Conservation (phyloP, 176 grass and related monocot species). For the Musa acuminata region DNA sequence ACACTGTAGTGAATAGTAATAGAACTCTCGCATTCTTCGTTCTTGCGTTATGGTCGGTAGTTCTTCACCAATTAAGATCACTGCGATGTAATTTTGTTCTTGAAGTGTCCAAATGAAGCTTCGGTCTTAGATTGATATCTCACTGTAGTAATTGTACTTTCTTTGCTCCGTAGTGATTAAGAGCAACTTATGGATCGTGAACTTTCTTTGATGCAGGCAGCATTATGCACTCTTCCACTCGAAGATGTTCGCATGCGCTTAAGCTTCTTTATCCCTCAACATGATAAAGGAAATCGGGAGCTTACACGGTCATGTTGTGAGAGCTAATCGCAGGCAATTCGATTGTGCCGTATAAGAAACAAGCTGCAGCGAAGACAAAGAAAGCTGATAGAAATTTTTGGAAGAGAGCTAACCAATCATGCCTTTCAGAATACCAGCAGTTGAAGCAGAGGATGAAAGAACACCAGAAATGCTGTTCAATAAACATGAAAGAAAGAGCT, state of each 20-base stretch:
- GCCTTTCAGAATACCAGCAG: neutral
- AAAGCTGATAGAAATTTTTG: neutral
- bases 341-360: neutral
- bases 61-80: too few species aligned
- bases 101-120: too few species aligned
- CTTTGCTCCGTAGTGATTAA: too few species aligned
- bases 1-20: too few species aligned
- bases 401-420: neutral
- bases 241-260: neutral
- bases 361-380: neutral
- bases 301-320: neutral
- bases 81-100: too few species aligned
- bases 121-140: too few species aligned
- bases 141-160: too few species aligned
- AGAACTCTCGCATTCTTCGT: too few species aligned
- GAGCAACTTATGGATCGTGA: too few species aligned
- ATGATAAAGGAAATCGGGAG: neutral
- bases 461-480: too few species aligned
- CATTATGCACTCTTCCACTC: neutral
- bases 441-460: neutral
- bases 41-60: too few species aligned
- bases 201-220: neutral
- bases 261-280: neutral
- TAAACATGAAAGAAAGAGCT: slow-evolving; percentile 25
- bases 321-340: neutral